Conservation (phyloP, 2,329 filamentous ascomycete species). For the Diaporthe amygdali region DNA sequence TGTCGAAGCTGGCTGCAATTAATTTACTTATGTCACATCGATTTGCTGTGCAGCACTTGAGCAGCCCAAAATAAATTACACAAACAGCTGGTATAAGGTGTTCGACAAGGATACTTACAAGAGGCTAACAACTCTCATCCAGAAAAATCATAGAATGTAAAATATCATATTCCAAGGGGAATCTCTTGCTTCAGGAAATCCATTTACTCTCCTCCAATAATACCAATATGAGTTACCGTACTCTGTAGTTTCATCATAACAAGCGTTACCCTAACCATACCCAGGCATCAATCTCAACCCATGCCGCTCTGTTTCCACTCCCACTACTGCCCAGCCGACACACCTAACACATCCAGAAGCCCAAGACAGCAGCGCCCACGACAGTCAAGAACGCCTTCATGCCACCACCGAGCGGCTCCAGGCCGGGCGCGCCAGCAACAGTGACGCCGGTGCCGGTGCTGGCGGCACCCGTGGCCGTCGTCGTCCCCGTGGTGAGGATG, state of each 20-base stretch:
- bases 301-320: not conserved
- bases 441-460: not conserved
- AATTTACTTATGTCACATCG: too few species aligned
- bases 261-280: not conserved
- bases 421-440: not conserved
- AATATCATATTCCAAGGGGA: not conserved
- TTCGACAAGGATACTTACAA: too few species aligned
- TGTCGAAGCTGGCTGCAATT: too few species aligned
- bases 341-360: not conserved
- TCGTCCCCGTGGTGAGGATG: not conserved
- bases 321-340: not conserved
- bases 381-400: constrained; percentile 2
- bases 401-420: not conserved
- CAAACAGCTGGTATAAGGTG: too few species aligned
- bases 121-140: too few species aligned
- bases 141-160: too few species aligned
- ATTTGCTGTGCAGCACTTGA: too few species aligned
- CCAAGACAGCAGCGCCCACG: not conserved
- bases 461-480: not conserved
- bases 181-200: not conserved
- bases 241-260: not conserved
- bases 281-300: not conserved
- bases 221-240: not conserved
- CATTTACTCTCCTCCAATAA: not conserved
- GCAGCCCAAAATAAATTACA: too few species aligned